phyloP scores from a whole-genome alignment of 2,329 filamentous ascomycete species.

The Diaporthe ilicicola region DNA sequence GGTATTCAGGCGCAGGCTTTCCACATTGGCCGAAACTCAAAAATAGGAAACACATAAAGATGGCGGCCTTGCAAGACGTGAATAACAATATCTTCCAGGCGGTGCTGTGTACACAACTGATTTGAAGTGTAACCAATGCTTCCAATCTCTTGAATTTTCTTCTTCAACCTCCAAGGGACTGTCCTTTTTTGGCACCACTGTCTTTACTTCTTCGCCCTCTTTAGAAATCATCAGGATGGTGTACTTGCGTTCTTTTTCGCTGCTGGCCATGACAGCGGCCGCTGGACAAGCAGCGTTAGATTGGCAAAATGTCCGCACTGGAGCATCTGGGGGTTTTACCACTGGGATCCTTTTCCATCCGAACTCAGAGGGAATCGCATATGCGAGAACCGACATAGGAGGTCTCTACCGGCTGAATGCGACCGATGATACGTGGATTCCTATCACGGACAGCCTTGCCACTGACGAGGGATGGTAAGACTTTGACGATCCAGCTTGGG shows the following conservation, averaged over 20 bases:
- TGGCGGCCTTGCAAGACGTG: background rate
- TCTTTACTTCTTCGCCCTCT: background rate
- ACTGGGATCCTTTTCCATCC: conserved; percentile 65
- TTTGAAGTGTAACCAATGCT: background rate
- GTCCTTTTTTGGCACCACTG: background rate
- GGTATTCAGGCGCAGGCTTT: background rate
- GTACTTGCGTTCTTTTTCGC: conserved; percentile 21
- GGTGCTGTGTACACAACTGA: background rate
- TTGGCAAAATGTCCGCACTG: conserved; percentile 49
- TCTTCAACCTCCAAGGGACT: background rate
- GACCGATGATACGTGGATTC: conserved; percentile 62
- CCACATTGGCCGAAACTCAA: background rate
- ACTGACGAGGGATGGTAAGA: conserved; percentile 54
- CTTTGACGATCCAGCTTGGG: background rate
- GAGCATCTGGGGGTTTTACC: conserved; percentile 65
- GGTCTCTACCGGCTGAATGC: conserved; percentile 62
- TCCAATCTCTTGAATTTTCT: background rate
- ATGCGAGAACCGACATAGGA: conserved; percentile 65
- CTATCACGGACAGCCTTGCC: conserved; percentile 57
- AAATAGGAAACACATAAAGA: background rate
- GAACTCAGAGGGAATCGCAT: conserved; percentile 57
- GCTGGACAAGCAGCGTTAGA: conserved; percentile 37
- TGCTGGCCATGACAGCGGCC: conserved; percentile 38
- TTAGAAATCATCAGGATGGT: background rate
- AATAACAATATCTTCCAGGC: no score